These are phyloP conservation scores for Nicotiana noctiflora DNA, from an alignment of 257 asterid species.

Conservation along the genomic window DNA sequence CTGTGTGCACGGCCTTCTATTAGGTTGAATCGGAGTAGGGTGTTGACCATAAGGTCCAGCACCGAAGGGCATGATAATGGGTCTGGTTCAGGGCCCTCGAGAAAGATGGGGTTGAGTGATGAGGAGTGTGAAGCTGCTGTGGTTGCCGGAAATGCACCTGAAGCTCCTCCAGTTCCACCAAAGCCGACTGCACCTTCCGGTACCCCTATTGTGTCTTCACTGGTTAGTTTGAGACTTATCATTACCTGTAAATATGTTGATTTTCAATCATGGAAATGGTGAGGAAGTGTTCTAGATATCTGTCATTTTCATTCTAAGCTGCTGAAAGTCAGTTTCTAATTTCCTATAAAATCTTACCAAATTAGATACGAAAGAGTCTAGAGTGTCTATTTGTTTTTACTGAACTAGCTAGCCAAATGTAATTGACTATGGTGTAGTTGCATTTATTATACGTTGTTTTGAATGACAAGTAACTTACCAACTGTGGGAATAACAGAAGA, in stretches of 20 bases:
- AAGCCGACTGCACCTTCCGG: constrained; percentile 72
- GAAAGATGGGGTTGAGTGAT: constrained; percentile 51
- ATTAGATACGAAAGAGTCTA: background rate
- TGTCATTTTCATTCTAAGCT: background rate
- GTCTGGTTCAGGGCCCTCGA: constrained; percentile 20
- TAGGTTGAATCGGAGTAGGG: background rate
- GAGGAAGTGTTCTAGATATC: background rate
- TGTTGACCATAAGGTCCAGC: constrained; percentile 5
- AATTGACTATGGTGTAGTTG: background rate
- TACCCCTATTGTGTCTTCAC: constrained; percentile 55
- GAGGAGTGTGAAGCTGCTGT: constrained; percentile 85
- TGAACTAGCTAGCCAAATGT: background rate
- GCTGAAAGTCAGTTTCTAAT: background rate
- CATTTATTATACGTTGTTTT: background rate
- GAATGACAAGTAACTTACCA: background rate
- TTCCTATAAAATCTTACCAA: background rate
- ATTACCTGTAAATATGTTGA: background rate
- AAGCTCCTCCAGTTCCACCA: constrained; percentile 78
- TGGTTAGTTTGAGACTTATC: constrained; percentile 38
- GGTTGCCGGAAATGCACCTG: constrained; percentile 76
- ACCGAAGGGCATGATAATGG: background rate
- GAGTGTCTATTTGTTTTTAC: background rate
- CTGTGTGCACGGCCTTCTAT: constrained; percentile 4
- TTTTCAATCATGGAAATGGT: background rate
- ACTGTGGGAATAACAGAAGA: background rate